Conservation (phyloP, 1,284 basidiomycete genomes). For the Psilocybe mexicana region DNA sequence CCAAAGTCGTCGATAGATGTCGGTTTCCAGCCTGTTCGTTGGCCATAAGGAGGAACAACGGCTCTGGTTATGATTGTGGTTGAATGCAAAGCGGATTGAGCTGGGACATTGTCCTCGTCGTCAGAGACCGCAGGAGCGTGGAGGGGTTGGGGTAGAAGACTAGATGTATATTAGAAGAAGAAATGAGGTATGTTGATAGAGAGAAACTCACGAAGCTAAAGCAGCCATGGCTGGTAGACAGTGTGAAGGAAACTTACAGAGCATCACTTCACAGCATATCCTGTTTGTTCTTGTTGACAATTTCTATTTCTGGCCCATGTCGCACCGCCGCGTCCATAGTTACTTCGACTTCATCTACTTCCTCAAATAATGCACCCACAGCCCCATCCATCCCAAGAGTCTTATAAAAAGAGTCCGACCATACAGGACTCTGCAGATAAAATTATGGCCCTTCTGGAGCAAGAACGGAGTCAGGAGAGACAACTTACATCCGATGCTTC, state of each 20-base stretch:
- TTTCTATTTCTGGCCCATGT: too few species aligned
- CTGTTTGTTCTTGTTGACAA: conserved; percentile 12
- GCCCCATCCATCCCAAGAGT: neutral
- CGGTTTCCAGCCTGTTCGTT: conserved; percentile 87
- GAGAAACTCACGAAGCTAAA: conserved; percentile 55
- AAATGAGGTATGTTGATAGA: neutral
- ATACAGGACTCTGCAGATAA: conserved; percentile 25
- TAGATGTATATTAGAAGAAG: conserved; percentile 24
- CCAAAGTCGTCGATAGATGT: conserved; percentile 82
- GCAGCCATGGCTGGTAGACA: conserved; percentile 49
- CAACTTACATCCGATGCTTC: neutral
- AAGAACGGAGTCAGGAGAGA: conserved; percentile 21
- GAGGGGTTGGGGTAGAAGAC: conserved; percentile 68
- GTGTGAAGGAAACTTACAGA: neutral
- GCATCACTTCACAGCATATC: neutral
- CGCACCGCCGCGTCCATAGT: too few species aligned
- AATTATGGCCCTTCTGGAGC: conserved; percentile 23
- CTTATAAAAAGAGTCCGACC: conserved; percentile 13
- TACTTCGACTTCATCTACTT: too few species aligned
- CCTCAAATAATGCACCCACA: neutral
- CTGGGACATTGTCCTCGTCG: conserved; percentile 53
- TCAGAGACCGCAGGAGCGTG: conserved; percentile 55
- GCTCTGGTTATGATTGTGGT: conserved; percentile 52
- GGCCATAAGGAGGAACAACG: conserved; percentile 79
- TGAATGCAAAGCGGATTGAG: conserved; percentile 29